Base-by-base conservation (phyloP, 257 asterid species). In the Solanum commersonii region DNA sequence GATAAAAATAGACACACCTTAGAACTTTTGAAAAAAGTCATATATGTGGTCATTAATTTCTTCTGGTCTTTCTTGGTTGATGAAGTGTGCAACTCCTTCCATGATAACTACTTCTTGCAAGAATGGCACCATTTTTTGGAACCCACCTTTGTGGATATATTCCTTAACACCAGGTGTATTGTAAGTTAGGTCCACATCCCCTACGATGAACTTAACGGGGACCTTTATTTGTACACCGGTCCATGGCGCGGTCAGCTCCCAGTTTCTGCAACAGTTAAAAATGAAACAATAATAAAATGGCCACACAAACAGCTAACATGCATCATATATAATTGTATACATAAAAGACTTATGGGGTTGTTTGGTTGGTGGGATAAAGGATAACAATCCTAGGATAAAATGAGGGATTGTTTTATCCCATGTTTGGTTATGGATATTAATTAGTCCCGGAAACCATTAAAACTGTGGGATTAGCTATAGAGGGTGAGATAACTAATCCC, bases 161-260 rank as follows among this genome's bases (percentile, higher is more conserved):
- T 91, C 91, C 87, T 90, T 87, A 20, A 85, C 84, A 34, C 93
- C 90, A 4, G 91, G 90, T 18, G 91, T 82, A 76, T 87, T 86
- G 74, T 89, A 89, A 12, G 92, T 87, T 2, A 91, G 63, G 70
- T 91, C 93, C 29, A 73, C 33, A 44, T 91, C 93, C 5, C 92
- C 93, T 2, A 91, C 46, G 5, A 91, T 87, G 44, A 91, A 90
- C 77, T 87, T 90, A 5, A 84, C 90, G 0, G 93, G 93, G 70
- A 90, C 91, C 84, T 87, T 83, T 20, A 91, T 79, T 87, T 91
- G 88, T 8, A 76, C 44, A 29, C 91, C 90, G 22, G 90, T 87
- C 91, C 91, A 91, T 27, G 93, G 79, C 13, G 91, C 92, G 2
- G 84, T 74, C 44, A 90, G 89, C 89, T 91, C 93, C 93, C 93